Evolutionary conservation across 2,329 filamentous ascomycete species (phyloP), one percentile per base, ranked within the genome.

Genomic region (Fusarium kyushuense): DNA sequence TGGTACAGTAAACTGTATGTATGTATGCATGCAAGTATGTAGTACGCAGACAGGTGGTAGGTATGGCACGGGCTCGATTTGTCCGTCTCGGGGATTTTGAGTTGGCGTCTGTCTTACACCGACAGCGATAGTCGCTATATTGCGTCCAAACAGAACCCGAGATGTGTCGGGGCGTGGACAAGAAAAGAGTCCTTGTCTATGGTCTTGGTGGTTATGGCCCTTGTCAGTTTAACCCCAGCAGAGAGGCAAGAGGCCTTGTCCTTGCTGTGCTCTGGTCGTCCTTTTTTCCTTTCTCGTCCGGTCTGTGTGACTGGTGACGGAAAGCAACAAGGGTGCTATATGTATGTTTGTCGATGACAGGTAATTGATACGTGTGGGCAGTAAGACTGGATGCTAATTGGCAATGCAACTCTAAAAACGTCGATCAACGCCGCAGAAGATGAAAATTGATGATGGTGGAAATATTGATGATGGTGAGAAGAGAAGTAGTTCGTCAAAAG

Each of bases 31-130:
- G 49, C 41, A 53, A 32, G 30, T 14, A 33, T 54, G 51, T 27
- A 29, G 51, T 27, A 29, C 27, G 4, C 27, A 27, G 51, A 35
- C 40, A 54, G 29, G 35, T 54, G 45, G 47, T 40, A 48, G 59
- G 59, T 56, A 41, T 67, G 54, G 53, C 51, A 53, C 47, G 46
- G 53, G 65, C 33, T 54, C 53, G 46, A 56, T 54, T 58, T 35
- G 62, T 54, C 53, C 54, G 66, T 65, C 58, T 69, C 67, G 63
- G 68, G 68, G 58, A 66, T 69, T 73, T 72, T 70, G 66, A 70
- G 70, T 72, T 71, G 70, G 65, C 54, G 51, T 48, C 65, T 72
- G 71, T 72, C 70, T 72, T 70, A 72, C 63, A 70, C 62, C 57
- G 54, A 57, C 64, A 63, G 48, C 49, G 46, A 45, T 63, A 48